phyloP scores from a whole-genome alignment of 176 grass and related monocot genomes.

The Phyllostachys edulis region DNA sequence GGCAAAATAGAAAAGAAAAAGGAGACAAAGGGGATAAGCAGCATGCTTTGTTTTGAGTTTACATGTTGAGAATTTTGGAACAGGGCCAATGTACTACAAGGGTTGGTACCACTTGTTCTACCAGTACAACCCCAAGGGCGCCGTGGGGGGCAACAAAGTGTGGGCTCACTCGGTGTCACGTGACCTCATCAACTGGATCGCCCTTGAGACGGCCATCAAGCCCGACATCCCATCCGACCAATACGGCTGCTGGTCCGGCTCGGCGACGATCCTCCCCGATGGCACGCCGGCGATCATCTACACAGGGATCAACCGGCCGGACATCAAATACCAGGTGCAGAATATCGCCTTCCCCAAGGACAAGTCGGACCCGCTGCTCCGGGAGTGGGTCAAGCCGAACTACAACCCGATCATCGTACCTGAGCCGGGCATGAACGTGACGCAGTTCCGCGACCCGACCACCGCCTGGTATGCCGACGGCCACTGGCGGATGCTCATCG shows the following conservation, averaged over 20 bases:
- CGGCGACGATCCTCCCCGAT: conserved; percentile 43
- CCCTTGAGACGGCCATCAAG: conserved; percentile 44
- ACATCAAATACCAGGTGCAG: conserved; percentile 51
- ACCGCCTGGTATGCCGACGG: conserved; percentile 44
- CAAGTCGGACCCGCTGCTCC: conserved; percentile 44
- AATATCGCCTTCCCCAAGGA: conserved; percentile 56
- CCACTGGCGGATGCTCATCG: conserved; percentile 56
- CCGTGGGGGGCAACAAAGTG: conserved; percentile 38
- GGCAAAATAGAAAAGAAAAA: too few species aligned
- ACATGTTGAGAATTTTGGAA: neutral
- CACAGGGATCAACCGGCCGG: conserved; percentile 28
- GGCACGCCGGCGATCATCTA: conserved; percentile 45
- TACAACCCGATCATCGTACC: conserved; percentile 48
- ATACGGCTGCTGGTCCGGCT: conserved; percentile 53
- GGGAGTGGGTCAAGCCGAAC: conserved; percentile 52
- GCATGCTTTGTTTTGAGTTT: neutral
- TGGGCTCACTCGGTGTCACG: conserved; percentile 57
- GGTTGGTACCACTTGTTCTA: conserved; percentile 56
- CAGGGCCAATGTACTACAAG: conserved; percentile 54
- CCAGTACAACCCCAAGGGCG: conserved; percentile 47
- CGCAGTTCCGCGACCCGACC: conserved; percentile 57
- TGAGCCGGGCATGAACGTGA: conserved; percentile 31
- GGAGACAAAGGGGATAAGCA: neutral
- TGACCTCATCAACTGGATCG: conserved; percentile 56
- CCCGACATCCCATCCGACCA: conserved; percentile 40